phyloP scores from a whole-genome alignment of 139 green algal species.

The Zygnema circumcarinatum region DNA sequence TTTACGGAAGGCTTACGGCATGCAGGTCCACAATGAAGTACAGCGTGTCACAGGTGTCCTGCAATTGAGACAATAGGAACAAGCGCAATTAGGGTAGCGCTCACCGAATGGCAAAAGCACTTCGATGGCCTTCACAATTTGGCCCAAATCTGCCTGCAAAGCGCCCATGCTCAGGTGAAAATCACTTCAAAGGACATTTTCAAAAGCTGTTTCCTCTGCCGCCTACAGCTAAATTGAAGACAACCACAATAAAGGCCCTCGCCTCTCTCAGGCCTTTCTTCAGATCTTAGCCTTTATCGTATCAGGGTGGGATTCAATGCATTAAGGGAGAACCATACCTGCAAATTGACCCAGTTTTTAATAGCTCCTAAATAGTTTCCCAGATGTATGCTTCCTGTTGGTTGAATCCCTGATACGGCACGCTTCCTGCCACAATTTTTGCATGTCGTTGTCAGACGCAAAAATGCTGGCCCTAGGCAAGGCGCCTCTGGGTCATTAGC shows the following conservation, averaged over 20 bases:
- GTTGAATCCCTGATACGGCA: slow-evolving; percentile 94
- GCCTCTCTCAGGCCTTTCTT: no score
- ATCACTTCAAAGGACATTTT: not conserved
- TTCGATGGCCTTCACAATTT: not conserved
- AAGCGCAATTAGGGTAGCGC: not conserved
- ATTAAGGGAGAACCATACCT: no score
- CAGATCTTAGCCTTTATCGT: no score
- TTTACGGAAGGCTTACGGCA: slow-evolving; percentile 65
- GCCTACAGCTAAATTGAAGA: no score
- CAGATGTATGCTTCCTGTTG: slow-evolving; percentile 92
- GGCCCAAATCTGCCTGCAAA: not conserved
- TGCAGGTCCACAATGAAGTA: slow-evolving; percentile 98
- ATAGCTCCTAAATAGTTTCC: slow-evolving; percentile 98
- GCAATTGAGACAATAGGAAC: no score
- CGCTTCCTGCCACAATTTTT: slow-evolving; percentile 71
- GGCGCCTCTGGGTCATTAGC: no score
- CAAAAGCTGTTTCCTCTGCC: no score
- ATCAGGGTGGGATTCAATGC: no score
- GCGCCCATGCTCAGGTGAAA: not conserved
- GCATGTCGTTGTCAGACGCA: no score
- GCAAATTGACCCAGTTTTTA: slow-evolving; percentile 93
- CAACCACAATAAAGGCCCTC: no score
- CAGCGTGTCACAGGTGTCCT: slow-evolving; percentile 79
- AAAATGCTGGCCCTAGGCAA: no score
- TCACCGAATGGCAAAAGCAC: not conserved